Conservation (phyloP, 257 asterid genomes). For the Vinca minor region DNA sequence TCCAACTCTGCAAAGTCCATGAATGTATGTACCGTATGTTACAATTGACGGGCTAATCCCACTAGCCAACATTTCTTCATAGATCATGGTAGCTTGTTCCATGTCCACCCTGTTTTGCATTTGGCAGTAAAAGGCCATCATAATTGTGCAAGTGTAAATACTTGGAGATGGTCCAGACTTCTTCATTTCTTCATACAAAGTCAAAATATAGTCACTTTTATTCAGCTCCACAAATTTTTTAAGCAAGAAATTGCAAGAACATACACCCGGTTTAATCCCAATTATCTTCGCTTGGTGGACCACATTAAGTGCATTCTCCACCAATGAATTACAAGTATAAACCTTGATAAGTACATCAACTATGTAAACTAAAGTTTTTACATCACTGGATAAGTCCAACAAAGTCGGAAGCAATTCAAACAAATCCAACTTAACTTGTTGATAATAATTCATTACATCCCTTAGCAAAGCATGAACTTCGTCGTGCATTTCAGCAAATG, state of each 20-base stretch:
- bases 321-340: conserved; percentile 41
- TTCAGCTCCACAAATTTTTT: conserved; percentile 45
- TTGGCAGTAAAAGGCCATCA: conserved; percentile 43
- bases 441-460: too few species aligned
- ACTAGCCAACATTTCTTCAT: conserved; percentile 39
- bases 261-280: conserved; percentile 38
- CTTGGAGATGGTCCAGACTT: conserved; percentile 47
- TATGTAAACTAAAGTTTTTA: conserved; percentile 14
- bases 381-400: too few species aligned
- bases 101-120: conserved; percentile 25
- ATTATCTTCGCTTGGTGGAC: conserved; percentile 27
- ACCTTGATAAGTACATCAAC: conserved; percentile 34
- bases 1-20: conserved; percentile 53
- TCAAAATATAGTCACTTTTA: conserved; percentile 20
- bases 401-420: too few species aligned
- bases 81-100: conserved; percentile 32
- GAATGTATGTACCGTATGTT: conserved; percentile 37
- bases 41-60: conserved; percentile 45
- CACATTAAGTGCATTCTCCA: conserved; percentile 38
- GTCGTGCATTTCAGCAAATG: too few species aligned
- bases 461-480: too few species aligned
- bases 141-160: conserved; percentile 43
- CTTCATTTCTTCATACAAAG: conserved; percentile 41
- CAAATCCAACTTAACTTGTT: too few species aligned
- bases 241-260: conserved; percentile 58